Evolutionary conservation across 2,329 filamentous ascomycete species (phyloP).

Genomic region (Trichophyton equinum): DNA sequence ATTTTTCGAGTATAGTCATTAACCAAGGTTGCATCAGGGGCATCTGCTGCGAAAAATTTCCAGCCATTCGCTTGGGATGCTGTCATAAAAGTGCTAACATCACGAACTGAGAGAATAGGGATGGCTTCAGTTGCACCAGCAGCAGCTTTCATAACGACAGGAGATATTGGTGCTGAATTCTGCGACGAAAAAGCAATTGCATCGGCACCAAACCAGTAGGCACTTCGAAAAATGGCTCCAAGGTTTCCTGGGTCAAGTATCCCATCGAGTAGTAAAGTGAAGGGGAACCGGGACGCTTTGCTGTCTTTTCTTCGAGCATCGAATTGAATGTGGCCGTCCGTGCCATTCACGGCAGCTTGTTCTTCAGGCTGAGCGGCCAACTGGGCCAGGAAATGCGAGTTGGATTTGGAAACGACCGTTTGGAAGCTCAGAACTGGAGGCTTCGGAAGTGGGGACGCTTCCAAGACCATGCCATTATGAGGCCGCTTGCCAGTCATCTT

Average conservation of each 20-base stretch:
- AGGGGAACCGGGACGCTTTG: constrained; percentile 22
- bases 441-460: constrained; percentile 70
- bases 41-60: constrained; percentile 66
- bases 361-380: constrained; percentile 60
- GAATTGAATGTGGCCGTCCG: constrained; percentile 36
- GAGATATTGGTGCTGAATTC: constrained; percentile 60
- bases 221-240: constrained; percentile 76
- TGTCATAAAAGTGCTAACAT: constrained; percentile 57
- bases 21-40: constrained; percentile 22
- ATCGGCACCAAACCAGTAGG: constrained; percentile 80
- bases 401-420: constrained; percentile 33
- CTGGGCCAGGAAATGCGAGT: constrained; percentile 45
- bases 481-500: constrained; percentile 72
- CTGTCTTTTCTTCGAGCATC: not conserved
- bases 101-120: constrained; percentile 56
- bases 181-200: constrained; percentile 65
- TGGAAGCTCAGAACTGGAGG: constrained; percentile 52
- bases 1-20: constrained; percentile 26
- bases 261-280: constrained; percentile 34
- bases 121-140: constrained; percentile 76
- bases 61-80: constrained; percentile 60
- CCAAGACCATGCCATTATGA: constrained; percentile 81
- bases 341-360: constrained; percentile 62
- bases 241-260: constrained; percentile 75
- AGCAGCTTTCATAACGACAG: constrained; percentile 74